Evolutionary conservation across 805 yeast genomes (phyloP), one percentile per base, ranked within the genome.

Genomic region (Saturnispora hagleri): DNA sequence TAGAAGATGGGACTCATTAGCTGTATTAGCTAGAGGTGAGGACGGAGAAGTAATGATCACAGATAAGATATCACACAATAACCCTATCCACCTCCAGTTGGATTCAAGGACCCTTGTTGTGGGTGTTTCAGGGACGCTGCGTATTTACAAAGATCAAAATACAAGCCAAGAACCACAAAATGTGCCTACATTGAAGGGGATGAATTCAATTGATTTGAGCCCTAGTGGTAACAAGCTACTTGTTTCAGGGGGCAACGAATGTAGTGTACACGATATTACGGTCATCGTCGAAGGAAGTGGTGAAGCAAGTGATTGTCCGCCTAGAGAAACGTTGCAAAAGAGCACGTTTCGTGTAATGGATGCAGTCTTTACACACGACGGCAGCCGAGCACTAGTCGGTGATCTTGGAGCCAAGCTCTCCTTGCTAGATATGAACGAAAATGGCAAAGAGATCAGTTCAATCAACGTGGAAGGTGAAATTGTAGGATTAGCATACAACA

Each of bases 341-440:
- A 55, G 53, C 43, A 43, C 52, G n/a, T 46, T 53, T 7, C 34
- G 45, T 8, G 50, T 81, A 22, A 67, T 86, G 55, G 82, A 77
- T 56, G 73, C 78, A 7, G 69, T 68, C 13, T 76, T 80, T 58
- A 77, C 83, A 22, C 86, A 84, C 57, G 79, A 76, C 48, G 89
- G 85, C 0, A 74, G 76, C 35, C 69, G 79, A 61, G 69, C 74
- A 1, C 70, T 81, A 1, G 74, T 80, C 53, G 89, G 84, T 26
- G 90, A 91, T 40, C 86, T 84, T 56, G 85, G 80, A 55, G 74
- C 76, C 43, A 80, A 80, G 51, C 64, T 85, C 42, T 69, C 71
- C 2, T 60, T 84, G 3, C 62, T 81, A 1, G 79, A 76, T 48
- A 57, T 73, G 36, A 68, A 69, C 13, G 69, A 69, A 36, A 61